Percentiles rank a stretch among this genome's conserved stretches.
Evolutionary conservation across 2,329 filamentous ascomycete species (phyloP).

Genomic region (Sporothrix inflata): DNA sequence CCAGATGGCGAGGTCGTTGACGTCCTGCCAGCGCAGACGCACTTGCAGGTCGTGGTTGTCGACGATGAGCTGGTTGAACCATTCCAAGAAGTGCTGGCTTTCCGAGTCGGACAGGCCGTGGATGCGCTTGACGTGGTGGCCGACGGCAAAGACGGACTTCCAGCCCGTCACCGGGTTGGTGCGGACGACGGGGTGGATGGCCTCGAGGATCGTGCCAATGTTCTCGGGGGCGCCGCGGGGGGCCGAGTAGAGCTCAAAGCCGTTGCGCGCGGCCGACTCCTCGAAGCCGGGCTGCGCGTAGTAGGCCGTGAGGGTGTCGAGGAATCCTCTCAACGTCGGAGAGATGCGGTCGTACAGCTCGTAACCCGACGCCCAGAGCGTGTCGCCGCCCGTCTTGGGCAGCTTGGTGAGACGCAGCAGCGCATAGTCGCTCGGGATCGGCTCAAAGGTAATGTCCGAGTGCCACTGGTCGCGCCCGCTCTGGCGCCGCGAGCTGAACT

Average conservation of each 20-base stretch:
- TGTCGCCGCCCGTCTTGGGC: constrained; percentile 53
- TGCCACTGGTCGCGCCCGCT: constrained; percentile 45
- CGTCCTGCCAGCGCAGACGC: constrained; percentile 48
- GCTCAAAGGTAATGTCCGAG: constrained; percentile 54
- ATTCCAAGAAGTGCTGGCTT: constrained; percentile 52
- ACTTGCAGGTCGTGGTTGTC: constrained; percentile 63
- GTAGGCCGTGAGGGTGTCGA: constrained; percentile 61
- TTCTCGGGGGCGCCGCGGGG: constrained; percentile 56
- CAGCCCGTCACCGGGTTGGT: constrained; percentile 63
- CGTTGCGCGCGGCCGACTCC: constrained; percentile 49
- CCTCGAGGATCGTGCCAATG: constrained; percentile 51
- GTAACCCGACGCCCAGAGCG: constrained; percentile 69
- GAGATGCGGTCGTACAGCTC: constrained; percentile 68
- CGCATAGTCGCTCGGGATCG: constrained; percentile 51
- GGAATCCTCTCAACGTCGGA: constrained; percentile 51
- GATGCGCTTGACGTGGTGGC: constrained; percentile 55
- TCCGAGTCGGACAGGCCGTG: constrained; percentile 55
- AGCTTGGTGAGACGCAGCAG: constrained; percentile 49
- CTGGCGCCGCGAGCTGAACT: constrained; percentile 25
- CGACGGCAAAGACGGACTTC: constrained; percentile 58
- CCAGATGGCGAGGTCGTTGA: constrained; percentile 59
- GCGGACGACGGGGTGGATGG: constrained; percentile 58
- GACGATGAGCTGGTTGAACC: constrained; percentile 54
- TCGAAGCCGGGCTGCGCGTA: constrained; percentile 56
- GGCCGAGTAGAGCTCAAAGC: constrained; percentile 51